These are phyloP conservation scores for Psophocarpus tetragonolobus DNA, from an alignment of 306 rosid species.

Conservation along the genomic window DNA sequence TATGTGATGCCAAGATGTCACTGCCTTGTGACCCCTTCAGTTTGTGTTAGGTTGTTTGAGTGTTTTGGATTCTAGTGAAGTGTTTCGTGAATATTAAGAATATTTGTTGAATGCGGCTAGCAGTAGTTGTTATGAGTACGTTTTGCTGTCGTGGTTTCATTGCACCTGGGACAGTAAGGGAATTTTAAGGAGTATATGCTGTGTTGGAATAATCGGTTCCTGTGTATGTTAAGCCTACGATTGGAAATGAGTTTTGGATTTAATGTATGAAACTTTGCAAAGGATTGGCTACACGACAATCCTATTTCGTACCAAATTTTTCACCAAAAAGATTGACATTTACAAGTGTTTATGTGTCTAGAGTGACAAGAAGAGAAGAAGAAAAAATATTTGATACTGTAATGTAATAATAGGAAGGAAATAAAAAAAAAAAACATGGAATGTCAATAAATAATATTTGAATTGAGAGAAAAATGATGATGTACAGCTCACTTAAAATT, in stretches of 20 bases:
- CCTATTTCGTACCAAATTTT: neutral
- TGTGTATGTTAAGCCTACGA: neutral
- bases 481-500: no score
- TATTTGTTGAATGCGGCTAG: neutral
- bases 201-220: neutral
- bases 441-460: no score
- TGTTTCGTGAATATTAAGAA: neutral
- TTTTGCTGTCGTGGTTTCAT: slow-evolving; percentile 11
- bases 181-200: slow-evolving; percentile 41
- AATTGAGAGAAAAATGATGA: no score
- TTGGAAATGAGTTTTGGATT: neutral
- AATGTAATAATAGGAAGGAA: no score
- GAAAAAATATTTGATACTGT: no score
- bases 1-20: neutral
- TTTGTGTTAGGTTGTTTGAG: neutral
- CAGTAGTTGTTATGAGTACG: neutral
- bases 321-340: no score
- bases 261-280: neutral
- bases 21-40: neutral
- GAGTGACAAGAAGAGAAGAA: no score
- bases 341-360: no score
- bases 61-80: neutral
- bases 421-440: no score
- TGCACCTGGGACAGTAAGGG: neutral
- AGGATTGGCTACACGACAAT: neutral